Evolutionary conservation across 306 rosid genomes (phyloP).

Genomic region (Lotus japonicus): DNA sequence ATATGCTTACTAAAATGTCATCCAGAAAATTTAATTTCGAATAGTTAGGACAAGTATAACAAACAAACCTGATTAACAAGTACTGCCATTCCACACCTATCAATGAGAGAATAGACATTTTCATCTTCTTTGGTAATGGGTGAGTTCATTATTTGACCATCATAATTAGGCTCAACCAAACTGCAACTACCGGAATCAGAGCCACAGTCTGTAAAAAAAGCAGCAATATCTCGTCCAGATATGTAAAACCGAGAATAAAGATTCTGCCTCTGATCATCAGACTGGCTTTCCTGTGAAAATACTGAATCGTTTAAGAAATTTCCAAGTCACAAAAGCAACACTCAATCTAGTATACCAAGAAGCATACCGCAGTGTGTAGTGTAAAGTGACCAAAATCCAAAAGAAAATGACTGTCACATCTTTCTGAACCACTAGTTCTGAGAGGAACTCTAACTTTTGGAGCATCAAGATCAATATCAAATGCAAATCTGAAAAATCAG

Average conservation of each 20-base stretch:
- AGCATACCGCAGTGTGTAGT: conserved; percentile 69
- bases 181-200: conserved; percentile 57
- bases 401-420: conserved; percentile 78
- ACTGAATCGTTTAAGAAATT: conserved; percentile 23
- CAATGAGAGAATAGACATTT: conserved; percentile 65
- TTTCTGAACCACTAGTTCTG: conserved; percentile 50
- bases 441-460: conserved; percentile 97
- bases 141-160: conserved; percentile 28
- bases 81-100: conserved; percentile 95
- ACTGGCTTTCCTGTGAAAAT: conserved; percentile 58
- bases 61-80: conserved; percentile 77
- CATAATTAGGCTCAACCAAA: conserved; percentile 35
- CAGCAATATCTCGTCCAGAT: conserved; percentile 94
- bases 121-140: conserved; percentile 27
- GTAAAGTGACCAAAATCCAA: conserved; percentile 98
- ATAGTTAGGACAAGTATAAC: background rate
- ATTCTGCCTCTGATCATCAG: conserved; percentile 61
- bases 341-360: conserved; percentile 6
- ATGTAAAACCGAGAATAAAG: conserved; percentile 76
- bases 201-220: conserved; percentile 74
- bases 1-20: background rate
- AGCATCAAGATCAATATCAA: conserved; percentile 94
- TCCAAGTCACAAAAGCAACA: conserved; percentile 17
- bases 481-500: conserved; percentile 73
- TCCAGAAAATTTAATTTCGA: background rate